Evolutionary conservation across 2,329 filamentous ascomycete genomes (phyloP).

Genomic region (Aulographum hederae): DNA sequence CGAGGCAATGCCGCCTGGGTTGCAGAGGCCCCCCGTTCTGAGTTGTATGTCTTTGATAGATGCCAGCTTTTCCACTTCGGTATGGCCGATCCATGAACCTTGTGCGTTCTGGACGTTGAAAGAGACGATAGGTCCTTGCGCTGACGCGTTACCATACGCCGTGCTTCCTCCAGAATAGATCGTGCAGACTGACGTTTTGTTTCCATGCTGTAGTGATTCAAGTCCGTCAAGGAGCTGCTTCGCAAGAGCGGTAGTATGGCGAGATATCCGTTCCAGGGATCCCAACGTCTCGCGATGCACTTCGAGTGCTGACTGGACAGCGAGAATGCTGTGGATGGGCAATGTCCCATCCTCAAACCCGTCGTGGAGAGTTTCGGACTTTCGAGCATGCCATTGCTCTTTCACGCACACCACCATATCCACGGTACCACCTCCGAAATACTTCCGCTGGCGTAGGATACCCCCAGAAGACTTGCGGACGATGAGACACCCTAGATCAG

Average conservation of each 20-base stretch:
- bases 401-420: slow-evolving; percentile 68
- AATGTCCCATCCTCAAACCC: slow-evolving; percentile 80
- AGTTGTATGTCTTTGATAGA: slow-evolving; percentile 64
- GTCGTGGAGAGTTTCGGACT: slow-evolving; percentile 55
- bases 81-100: slow-evolving; percentile 60
- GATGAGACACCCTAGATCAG: slow-evolving; percentile 72
- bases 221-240: slow-evolving; percentile 41
- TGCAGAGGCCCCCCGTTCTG: slow-evolving; percentile 78
- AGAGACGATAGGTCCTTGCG: slow-evolving; percentile 57
- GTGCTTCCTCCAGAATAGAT: slow-evolving; percentile 37
- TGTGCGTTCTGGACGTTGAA: slow-evolving; percentile 60
- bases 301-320: slow-evolving; percentile 55
- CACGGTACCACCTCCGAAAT: slow-evolving; percentile 90
- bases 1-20: slow-evolving; percentile 67
- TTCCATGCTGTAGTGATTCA: slow-evolving; percentile 44
- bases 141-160: slow-evolving; percentile 23
- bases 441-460: slow-evolving; percentile 48
- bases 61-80: slow-evolving; percentile 76
- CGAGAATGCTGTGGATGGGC: slow-evolving; percentile 78
- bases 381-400: slow-evolving; percentile 68
- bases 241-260: slow-evolving; percentile 51
- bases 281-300: slow-evolving; percentile 52
- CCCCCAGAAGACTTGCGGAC: slow-evolving; percentile 52
- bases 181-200: slow-evolving; percentile 44
- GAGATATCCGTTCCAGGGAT: slow-evolving; percentile 48